phyloP scores from a whole-genome alignment of 768 basidiomycete genomes.

The Tulasnella sp. region DNA sequence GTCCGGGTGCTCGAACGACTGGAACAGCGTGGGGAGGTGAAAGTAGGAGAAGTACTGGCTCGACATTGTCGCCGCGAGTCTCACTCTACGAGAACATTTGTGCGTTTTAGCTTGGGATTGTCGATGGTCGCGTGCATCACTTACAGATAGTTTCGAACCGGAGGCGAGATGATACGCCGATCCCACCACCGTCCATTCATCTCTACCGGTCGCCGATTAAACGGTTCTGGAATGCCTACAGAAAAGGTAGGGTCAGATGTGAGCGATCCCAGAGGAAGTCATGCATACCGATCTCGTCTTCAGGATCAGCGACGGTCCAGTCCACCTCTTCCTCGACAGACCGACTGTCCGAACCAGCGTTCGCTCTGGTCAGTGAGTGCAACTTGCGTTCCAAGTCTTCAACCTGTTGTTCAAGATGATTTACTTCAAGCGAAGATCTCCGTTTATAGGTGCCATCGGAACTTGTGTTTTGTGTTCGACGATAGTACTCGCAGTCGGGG shows the following conservation, averaged over 20 bases:
- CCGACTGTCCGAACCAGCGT: neutral
- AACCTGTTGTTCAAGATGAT: neutral
- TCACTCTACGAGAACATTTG: neutral
- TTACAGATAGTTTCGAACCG: neutral
- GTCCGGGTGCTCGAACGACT: neutral
- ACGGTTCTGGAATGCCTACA: neutral
- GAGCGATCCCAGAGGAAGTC: neutral
- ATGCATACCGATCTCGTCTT: neutral
- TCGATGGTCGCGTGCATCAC: neutral
- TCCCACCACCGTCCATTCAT: slow-evolving; percentile 5
- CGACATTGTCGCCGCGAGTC: neutral
- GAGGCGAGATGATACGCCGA: neutral
- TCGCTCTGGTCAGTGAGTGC: neutral
- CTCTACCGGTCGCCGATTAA: neutral
- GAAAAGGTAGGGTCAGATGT: too few species aligned
- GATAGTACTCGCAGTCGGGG: neutral
- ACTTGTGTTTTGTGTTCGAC: neutral
- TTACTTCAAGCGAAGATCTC: neutral
- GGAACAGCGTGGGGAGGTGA: neutral
- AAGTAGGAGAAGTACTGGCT: neutral
- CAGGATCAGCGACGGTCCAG: neutral
- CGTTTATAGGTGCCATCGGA: neutral
- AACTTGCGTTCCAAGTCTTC: neutral
- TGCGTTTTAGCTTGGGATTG: too few species aligned
- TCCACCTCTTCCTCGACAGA: neutral